Base-by-base conservation (phyloP, 164 flowering plant genomes). In the Chimonanthus praecox region DNA sequence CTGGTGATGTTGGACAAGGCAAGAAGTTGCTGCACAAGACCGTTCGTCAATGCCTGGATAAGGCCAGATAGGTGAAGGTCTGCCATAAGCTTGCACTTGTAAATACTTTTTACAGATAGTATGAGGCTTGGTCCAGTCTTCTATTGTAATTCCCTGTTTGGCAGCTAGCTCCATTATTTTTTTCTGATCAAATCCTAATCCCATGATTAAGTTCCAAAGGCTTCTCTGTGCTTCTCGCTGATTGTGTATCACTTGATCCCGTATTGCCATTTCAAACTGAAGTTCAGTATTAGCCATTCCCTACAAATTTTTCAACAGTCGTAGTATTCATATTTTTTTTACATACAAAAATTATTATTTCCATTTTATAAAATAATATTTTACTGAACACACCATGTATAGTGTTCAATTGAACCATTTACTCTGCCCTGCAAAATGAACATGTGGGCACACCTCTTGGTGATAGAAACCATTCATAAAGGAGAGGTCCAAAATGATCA, bases 241-340 rank as follows among this genome's bases (percentile, higher is more conserved):
- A 76, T 83, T 87, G 84, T 90, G 78, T 74, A 93, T 93, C 69
- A 91, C 82, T 82, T 93, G 94, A 84, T 93, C 98, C 58, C 98
- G 85, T 83, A 89, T 88, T 64, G 98, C 98, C 81, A 93, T 87
- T 86, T 93, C 96, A 76, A 91, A 86, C 84, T 90, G 98, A 77
- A 93, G 98, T 80, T 93, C 98, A 5, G 90, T 86, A 78, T 93
- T 93, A n/a, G 92, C 82, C 92, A 93, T 93, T 69, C 91, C 94
- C 98, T 93, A 71, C 76, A 81, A 66, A 63, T 11, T 10, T 64
- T 20, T 16, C 43, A 72, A 6, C 43, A 33, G 3, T 11, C 13
- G 60, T 15, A 54, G 60, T n/a, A 54, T 54, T 54, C 11, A 6
- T 54, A 54, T 3, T 54, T 33, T 1, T 3, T 54, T 33, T 0